Evolutionary conservation across 179 eudicot species (phyloP).

Genomic region (Silene noctiflora): DNA sequence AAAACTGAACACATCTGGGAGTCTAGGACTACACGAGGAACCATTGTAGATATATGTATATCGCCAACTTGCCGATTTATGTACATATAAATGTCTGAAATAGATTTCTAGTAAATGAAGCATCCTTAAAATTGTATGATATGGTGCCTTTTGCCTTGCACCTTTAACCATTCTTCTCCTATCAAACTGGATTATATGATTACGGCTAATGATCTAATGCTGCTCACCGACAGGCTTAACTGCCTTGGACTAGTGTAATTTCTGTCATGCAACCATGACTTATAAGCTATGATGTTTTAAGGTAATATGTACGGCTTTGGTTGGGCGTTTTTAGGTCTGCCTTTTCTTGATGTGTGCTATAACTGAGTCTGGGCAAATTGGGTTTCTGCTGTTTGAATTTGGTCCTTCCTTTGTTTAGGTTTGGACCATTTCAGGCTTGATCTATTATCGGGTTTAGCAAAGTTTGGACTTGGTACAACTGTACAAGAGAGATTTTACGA

Average conservation of each 20-base stretch:
- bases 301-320: no score
- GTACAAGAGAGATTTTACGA: no score
- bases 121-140: slow-evolving; percentile 10
- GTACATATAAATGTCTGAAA: slow-evolving; percentile 26
- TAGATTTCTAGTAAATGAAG: slow-evolving; percentile 11
- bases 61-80: slow-evolving; percentile 25
- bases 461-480: no score
- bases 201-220: background rate
- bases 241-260: background rate
- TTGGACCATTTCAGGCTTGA: no score
- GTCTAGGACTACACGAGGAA: background rate
- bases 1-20: slow-evolving; percentile 2
- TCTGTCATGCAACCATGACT: no score
- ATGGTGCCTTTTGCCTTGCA: slow-evolving; percentile 6
- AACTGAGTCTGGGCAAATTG: no score
- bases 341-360: no score
- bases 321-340: no score
- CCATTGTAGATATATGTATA: slow-evolving; percentile 31
- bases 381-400: no score
- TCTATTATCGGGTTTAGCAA: no score
- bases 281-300: no score
- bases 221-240: background rate
- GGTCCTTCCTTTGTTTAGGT: no score
- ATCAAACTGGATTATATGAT: background rate
- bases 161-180: background rate